Evolutionary conservation across 257 asterid genomes (phyloP).

Genomic region (Paulownia fortunei): DNA sequence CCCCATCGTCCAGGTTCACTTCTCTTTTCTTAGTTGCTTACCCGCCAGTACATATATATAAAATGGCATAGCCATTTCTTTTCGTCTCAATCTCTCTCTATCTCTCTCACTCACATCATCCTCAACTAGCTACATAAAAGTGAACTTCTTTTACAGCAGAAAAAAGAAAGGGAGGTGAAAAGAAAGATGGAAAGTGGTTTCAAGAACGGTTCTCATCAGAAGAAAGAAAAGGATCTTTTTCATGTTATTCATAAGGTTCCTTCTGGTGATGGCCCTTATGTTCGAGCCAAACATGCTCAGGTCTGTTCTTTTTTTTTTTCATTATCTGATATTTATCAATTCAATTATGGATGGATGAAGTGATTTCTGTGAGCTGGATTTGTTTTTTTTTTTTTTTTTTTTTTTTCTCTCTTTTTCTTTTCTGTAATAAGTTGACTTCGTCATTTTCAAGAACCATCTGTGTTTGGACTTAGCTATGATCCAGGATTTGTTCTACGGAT

Average conservation of each 20-base stretch:
- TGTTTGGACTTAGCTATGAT: not conserved
- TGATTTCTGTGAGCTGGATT: not conserved
- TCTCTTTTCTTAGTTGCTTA: not conserved
- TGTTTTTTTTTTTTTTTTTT: not conserved
- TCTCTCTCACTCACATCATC: not conserved
- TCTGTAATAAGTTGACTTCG: not conserved
- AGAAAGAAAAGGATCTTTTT: constrained; percentile 42
- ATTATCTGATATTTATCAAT: not conserved
- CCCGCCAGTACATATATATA: constrained; percentile 8
- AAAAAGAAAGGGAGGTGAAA: not conserved
- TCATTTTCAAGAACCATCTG: not conserved
- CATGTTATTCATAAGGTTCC: constrained; percentile 83
- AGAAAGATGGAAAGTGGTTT: constrained; percentile 11
- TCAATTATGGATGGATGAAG: not conserved
- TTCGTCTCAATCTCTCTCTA: constrained; percentile 27
- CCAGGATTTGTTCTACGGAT: no score
- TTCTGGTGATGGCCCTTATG: constrained; percentile 93
- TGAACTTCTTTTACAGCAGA: not conserved
- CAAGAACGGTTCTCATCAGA: constrained; percentile 10
- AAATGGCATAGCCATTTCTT: not conserved
- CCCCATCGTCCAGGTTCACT: constrained; percentile 36
- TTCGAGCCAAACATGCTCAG: constrained; percentile 89
- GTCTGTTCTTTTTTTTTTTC: constrained; percentile 32
- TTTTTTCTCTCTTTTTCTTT: not conserved
- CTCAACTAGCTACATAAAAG: not conserved